phyloP scores from a whole-genome alignment of 2,329 filamentous ascomycete species.

The Cytospora mali region DNA sequence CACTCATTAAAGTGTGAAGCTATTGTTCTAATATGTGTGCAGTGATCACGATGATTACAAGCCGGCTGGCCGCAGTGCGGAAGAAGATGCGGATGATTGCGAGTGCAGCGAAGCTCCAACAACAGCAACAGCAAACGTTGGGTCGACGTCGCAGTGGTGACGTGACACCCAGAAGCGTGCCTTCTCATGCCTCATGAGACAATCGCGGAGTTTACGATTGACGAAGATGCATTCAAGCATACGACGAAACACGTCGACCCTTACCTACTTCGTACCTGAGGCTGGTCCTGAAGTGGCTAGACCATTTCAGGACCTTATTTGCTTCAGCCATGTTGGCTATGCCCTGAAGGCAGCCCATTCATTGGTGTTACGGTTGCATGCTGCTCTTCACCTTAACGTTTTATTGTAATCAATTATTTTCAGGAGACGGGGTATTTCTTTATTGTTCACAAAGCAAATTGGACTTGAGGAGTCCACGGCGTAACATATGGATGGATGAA shows the following conservation, averaged over 20 bases:
- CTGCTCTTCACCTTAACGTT: background rate
- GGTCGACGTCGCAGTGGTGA: conserved; percentile 58
- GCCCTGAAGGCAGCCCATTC: background rate
- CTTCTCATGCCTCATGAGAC: conserved; percentile 47
- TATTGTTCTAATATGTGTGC: conserved; percentile 32
- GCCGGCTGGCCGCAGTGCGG: conserved; percentile 57
- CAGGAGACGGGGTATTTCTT: background rate
- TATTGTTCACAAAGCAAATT: conserved; percentile 12
- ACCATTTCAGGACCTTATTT: background rate
- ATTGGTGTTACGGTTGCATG: conserved; percentile 3
- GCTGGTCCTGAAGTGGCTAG: background rate
- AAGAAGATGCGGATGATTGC: conserved; percentile 66
- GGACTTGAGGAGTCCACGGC: conserved; percentile 15
- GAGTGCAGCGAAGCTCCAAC: conserved; percentile 56
- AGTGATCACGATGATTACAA: conserved; percentile 67
- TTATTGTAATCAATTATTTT: conserved; percentile 9
- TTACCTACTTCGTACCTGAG: background rate
- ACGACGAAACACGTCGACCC: background rate
- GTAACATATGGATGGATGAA: conserved; percentile 5
- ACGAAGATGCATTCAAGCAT: conserved; percentile 34
- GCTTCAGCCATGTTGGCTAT: background rate
- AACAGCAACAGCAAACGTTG: conserved; percentile 46
- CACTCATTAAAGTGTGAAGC: background rate
- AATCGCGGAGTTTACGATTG: conserved; percentile 34
- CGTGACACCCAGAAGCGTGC: conserved; percentile 56